These are phyloP conservation scores for Cryomyces antarcticus DNA, from an alignment of 495 filamentous ascomycete genomes.

Conservation along the genomic window DNA sequence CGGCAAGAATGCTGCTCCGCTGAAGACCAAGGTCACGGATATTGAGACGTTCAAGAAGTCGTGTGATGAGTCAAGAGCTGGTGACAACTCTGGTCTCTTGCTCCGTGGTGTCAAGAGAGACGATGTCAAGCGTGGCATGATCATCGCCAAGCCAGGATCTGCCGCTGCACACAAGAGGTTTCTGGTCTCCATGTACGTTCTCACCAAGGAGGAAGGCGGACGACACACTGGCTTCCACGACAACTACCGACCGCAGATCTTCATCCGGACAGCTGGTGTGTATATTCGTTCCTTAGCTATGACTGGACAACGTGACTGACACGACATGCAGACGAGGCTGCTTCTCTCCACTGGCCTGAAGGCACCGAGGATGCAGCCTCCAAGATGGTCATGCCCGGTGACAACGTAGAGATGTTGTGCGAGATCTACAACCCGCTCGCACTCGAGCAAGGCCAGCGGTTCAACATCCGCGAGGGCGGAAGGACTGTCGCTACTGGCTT, in stretches of 20 bases:
- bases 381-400: constrained; percentile 85
- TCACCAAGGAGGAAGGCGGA: constrained; percentile 94
- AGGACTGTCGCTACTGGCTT: constrained; percentile 84
- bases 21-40: constrained; percentile 98
- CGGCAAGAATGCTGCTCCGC: constrained; percentile 51
- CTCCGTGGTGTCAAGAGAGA: constrained; percentile 88
- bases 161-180: constrained; percentile 73
- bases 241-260: constrained; percentile 94
- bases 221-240: constrained; percentile 79
- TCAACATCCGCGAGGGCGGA: constrained; percentile 93
- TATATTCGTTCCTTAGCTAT: constrained; percentile 3
- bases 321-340: constrained; percentile 44
- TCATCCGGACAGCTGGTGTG: constrained; percentile 70
- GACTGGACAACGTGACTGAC: not conserved
- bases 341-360: constrained; percentile 62
- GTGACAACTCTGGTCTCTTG: constrained; percentile 95
- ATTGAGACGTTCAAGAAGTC: constrained; percentile 99
- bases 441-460: constrained; percentile 70
- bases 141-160: constrained; percentile 57
- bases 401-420: constrained; percentile 94
- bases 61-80: constrained; percentile 78
- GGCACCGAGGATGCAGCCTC: constrained; percentile 39
- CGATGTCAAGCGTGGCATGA: constrained; percentile 86
- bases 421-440: constrained; percentile 62
- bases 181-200: constrained; percentile 84